These are phyloP conservation scores for Chaetomium cochliodes DNA, from an alignment of 495 filamentous ascomycete genomes.

Conservation along the genomic window DNA sequence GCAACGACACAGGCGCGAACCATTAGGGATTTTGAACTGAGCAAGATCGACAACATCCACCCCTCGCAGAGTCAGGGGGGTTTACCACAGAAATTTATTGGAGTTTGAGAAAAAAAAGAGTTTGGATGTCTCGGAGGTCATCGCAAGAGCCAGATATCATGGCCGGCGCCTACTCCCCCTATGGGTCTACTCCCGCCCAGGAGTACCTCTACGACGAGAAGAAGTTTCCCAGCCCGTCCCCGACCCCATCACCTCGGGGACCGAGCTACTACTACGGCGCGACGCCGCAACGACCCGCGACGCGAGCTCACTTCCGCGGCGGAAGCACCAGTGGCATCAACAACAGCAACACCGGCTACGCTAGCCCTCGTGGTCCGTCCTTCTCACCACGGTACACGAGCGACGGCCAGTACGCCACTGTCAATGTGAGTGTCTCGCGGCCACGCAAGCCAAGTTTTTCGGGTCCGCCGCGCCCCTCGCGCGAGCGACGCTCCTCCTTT, in stretches of 20 bases:
- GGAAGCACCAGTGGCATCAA: constrained; percentile 34
- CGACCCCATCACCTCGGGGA: constrained; percentile 51
- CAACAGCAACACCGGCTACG: constrained; percentile 25
- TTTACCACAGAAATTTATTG: constrained; percentile 18
- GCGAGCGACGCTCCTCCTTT: constrained; percentile 52
- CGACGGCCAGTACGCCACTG: constrained; percentile 57
- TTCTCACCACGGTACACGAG: constrained; percentile 53
- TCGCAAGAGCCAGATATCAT: constrained; percentile 42
- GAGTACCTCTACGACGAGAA: constrained; percentile 46
- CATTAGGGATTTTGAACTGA: constrained; percentile 18
- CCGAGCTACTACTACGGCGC: constrained; percentile 46
- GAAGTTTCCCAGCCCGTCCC: constrained; percentile 46
- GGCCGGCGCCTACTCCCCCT: constrained; percentile 50
- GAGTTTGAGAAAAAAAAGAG: constrained; percentile 24
- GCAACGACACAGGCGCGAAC: constrained; percentile 50
- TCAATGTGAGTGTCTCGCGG: constrained; percentile 53
- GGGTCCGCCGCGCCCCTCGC: constrained; percentile 40
- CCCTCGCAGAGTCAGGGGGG: constrained; percentile 29
- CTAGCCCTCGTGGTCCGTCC: constrained; percentile 41
- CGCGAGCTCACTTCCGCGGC: constrained; percentile 48
- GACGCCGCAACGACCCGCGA: constrained; percentile 48
- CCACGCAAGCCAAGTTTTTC: constrained; percentile 52
- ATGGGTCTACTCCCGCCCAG: constrained; percentile 43
- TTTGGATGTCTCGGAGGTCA: constrained; percentile 35
- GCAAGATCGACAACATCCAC: constrained; percentile 28